A percentile compares a stretch with the other conserved stretches of the same genome.
These are phyloP conservation scores for Stachybotrys chartarum DNA, from an alignment of 2,329 filamentous ascomycete species.

Conservation along the genomic window DNA sequence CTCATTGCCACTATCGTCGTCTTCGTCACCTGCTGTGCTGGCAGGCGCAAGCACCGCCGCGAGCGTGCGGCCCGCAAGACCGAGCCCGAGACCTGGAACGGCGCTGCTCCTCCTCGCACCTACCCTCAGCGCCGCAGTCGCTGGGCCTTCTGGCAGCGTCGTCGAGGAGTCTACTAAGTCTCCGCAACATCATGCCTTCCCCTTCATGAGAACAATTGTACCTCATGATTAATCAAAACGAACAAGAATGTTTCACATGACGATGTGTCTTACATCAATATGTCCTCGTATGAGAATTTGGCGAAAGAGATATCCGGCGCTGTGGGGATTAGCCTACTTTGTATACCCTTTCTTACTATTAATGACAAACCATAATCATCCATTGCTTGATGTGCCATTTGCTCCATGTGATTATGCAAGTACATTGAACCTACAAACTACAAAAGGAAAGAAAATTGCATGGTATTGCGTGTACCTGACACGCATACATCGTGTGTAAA, in stretches of 20 bases:
- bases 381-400: no score
- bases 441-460: no score
- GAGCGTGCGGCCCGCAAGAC: conserved; percentile 19
- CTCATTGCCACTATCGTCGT: conserved; percentile 50
- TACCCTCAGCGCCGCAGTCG: conserved; percentile 6
- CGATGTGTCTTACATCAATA: no score
- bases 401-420: no score
- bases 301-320: background rate
- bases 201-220: no score
- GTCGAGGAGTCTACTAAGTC: background rate
- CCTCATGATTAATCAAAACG: no score
- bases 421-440: no score
- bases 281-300: conserved; percentile 4
- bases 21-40: conserved; percentile 54
- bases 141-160: conserved; percentile 12
- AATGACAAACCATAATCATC: background rate
- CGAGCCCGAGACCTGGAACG: conserved; percentile 10
- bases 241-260: no score
- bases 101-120: conserved; percentile 5
- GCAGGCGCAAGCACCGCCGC: conserved; percentile 30
- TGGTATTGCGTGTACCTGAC: no score
- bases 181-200: no score
- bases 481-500: no score
- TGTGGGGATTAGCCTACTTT: background rate
- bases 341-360: background rate